Base-by-base conservation (phyloP, 2,329 filamentous ascomycete species). In the Botryotinia narcissicola region DNA sequence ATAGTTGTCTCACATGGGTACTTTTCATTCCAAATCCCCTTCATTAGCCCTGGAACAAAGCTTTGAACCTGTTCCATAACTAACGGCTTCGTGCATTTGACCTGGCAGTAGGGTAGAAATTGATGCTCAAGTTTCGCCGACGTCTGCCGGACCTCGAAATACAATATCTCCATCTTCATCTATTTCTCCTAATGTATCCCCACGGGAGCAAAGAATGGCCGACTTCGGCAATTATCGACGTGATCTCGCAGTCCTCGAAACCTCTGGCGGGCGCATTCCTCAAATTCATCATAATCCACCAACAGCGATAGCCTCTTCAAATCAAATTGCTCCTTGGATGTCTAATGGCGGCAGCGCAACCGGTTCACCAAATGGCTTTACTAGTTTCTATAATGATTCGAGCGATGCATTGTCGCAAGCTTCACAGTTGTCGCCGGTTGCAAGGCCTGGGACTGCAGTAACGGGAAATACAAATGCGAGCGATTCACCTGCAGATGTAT, bases 371-470 rank as follows among this genome's bases (percentile, higher is more conserved):
- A 71, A 80, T 71, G 78, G 76, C 76, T 76, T 76, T 54, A 87
- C 86, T 66, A 92, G 86, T 81, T 94, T 94, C 82, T 92, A 89
- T 83, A 90, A 94, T 81, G 81, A 94, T 80, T 93, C 91, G 48
- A 91, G 87, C 84, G 92, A 95, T 79, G 91, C 93, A 78, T 84
- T 93, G 71, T 94, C 93, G 46, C 77, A 78, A 74, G 78, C 66
- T 60, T 90, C 89, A 44, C 93, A 94, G 79, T 84, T 93, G 73
- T 94, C 93, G 37, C 91, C 93, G 1, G 87, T 89, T 72, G 90
- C 92, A 79, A 88, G 91, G 57, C 87, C 89, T 3, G 85, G 86
- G 54, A 80, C 80, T n/a, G 77, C 77, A 25, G 70, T 80, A 42
- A 80, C 80, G 14, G 86, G 85, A 75, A 85, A 86, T 69, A 85